These are phyloP conservation scores for Trichophaea hybrida DNA, from an alignment of 2,329 filamentous ascomycete species.

Conservation along the genomic window DNA sequence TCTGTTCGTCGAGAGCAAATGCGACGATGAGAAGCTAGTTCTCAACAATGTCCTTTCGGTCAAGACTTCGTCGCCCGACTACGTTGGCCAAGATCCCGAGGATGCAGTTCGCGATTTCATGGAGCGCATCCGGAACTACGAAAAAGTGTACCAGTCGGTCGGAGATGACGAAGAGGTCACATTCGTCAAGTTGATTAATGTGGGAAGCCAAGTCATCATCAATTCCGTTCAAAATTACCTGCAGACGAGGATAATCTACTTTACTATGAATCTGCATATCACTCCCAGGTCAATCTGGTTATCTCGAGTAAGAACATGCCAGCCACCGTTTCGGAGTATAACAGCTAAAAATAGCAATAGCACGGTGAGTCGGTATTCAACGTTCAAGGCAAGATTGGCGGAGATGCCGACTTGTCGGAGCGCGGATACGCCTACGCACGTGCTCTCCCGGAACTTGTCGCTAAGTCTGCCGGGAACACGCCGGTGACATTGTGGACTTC, in stretches of 20 bases:
- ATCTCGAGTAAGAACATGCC: conserved; percentile 52
- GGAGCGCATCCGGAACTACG: conserved; percentile 89
- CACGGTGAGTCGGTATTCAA: conserved; percentile 94
- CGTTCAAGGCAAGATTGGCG: conserved; percentile 77
- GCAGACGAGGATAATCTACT: conserved; percentile 92
- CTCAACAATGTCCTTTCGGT: conserved; percentile 98
- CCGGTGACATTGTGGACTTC: conserved; percentile 61
- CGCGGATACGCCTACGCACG: conserved; percentile 78
- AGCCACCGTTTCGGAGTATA: neutral
- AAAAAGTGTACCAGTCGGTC: conserved; percentile 90
- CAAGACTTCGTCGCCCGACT: conserved; percentile 92
- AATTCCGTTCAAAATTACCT: conserved; percentile 95
- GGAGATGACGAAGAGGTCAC: conserved; percentile 71
- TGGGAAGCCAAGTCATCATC: conserved; percentile 92
- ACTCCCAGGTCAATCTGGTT: conserved; percentile 93
- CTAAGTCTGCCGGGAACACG: conserved; percentile 70
- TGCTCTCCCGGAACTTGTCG: conserved; percentile 70
- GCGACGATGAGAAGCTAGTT: conserved; percentile 87
- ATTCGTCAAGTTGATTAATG: conserved; percentile 94
- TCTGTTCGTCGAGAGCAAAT: conserved; percentile 91
- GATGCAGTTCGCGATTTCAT: conserved; percentile 80
- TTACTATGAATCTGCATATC: conserved; percentile 96
- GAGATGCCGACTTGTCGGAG: conserved; percentile 72
- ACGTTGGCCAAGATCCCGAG: conserved; percentile 85
- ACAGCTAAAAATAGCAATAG: conserved; percentile 34